Evolutionary conservation across 2,329 filamentous ascomycete species (phyloP), one percentile per base, ranked within the genome.

Genomic region (Xylariaceae sp.): DNA sequence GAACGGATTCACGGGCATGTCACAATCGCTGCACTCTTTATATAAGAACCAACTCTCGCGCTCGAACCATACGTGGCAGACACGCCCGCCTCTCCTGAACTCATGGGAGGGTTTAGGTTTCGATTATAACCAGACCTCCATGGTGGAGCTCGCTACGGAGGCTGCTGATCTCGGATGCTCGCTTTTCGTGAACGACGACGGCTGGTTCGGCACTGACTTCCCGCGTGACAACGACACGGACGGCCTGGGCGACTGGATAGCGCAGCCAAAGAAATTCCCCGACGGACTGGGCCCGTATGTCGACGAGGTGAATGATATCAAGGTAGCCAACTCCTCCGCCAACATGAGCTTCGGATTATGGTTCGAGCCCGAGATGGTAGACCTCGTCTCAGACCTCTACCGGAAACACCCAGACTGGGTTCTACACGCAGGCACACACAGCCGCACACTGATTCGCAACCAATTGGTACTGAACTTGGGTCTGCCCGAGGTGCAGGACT

Each of bases 321-420:
- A 74, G 2, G 74, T 76, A 0, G 67, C 73, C 2, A 76, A 79
- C 32, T 73, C 77, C 0, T 73, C 74, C 0, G 70, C 72, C 0
- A 73, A 77, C 1, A 66, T 87, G 46, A 73, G 76, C 9, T 87
- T 87, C 59, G 84, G 84, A 12, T 73, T 87, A 3, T 87, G 84
- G 84, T 74, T 87, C 2, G 84, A 87, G 64, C 83, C 83, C 0
- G 84, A 87, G 61, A 87, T 87, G 84, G 78, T 86, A 48, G 85
- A 82, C 54, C 78, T 80, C 1, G 79, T 82, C 51, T 86, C 83
- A 0, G 76, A 73, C 2, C 72, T 87, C 1, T 87, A 86, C 64
- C 67, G 75, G 0, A 70, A 80, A 44, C 83, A 87, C 59, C 83
- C 84, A 0, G 82, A 86, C 53, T 87, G 83, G 84, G 81, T 74